Evolutionary conservation across 2,329 filamentous ascomycete genomes (phyloP).

Genomic region (Alternaria atra): DNA sequence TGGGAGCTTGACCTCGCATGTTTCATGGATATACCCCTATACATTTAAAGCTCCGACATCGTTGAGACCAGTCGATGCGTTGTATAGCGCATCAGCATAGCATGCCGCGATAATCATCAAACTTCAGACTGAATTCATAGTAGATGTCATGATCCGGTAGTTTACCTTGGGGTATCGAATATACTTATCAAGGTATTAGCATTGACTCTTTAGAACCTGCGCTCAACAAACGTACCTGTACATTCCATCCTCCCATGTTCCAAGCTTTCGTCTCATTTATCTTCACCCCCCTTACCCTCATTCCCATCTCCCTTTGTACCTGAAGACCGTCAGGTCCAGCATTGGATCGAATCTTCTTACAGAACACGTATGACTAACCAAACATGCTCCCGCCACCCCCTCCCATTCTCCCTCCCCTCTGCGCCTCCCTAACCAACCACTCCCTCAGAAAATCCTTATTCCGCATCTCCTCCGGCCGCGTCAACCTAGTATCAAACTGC

Average conservation of each 20-base stretch:
- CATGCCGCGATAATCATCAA: background rate
- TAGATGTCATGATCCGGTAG: background rate
- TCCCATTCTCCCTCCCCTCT: constrained; percentile 54
- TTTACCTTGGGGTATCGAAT: background rate
- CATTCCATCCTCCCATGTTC: background rate
- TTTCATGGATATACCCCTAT: constrained; percentile 8
- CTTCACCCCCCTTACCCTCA: background rate
- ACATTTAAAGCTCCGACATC: background rate
- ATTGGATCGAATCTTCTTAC: background rate
- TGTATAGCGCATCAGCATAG: background rate
- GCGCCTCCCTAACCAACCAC: constrained; percentile 60
- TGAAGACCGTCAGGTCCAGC: constrained; percentile 9
- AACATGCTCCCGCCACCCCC: constrained; percentile 58
- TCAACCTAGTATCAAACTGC: constrained; percentile 58
- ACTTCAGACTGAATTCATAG: background rate
- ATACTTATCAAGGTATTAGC: background rate
- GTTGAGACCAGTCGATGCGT: background rate
- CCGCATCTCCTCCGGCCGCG: constrained; percentile 56
- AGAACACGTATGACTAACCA: constrained; percentile 33
- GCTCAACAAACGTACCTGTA: background rate
- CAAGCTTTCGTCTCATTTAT: background rate
- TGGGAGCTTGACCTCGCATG: background rate
- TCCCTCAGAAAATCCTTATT: constrained; percentile 54
- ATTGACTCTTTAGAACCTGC: background rate
- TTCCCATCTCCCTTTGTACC: background rate